Conservation (phyloP, 106 monocot genomes). For the Agapanthus africanus region DNA sequence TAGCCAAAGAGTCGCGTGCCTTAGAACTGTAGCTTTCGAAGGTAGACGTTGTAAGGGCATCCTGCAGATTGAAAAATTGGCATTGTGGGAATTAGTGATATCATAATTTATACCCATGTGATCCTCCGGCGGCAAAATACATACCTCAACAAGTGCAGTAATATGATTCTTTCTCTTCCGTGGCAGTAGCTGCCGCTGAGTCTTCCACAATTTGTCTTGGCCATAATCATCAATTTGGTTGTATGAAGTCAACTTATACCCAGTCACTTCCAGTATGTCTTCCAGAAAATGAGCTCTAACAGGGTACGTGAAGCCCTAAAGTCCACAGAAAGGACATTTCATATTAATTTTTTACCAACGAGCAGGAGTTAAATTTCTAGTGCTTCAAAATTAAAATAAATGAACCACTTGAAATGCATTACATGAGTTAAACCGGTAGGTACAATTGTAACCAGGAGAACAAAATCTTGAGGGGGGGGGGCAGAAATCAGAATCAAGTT, state of each 20-base stretch:
- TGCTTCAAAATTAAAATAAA: background rate
- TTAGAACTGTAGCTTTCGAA: constrained; percentile 74
- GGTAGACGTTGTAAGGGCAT: constrained; percentile 72
- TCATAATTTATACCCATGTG: background rate
- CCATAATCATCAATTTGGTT: constrained; percentile 99
- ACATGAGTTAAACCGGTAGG: background rate
- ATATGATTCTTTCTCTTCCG: constrained; percentile 95
- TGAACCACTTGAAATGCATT: background rate
- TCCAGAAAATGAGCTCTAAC: constrained; percentile 85
- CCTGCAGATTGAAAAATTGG: constrained; percentile 34
- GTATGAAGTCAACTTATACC: constrained; percentile 83
- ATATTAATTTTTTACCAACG: background rate
- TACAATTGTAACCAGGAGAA: background rate
- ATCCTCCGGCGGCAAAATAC: background rate
- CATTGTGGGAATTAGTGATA: constrained; percentile 1
- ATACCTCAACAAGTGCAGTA: constrained; percentile 88
- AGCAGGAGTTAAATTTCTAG: constrained; percentile 4
- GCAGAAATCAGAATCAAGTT: too few species aligned
- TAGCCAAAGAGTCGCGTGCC: constrained; percentile 85
- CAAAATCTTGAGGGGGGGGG: too few species aligned
- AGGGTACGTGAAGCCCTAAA: constrained; percentile 93
- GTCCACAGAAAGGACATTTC: background rate
- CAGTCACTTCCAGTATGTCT: constrained; percentile 89
- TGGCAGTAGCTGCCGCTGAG: constrained; percentile 80
- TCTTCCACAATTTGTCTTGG: constrained; percentile 99